Conservation (phyloP, 805 yeast genomes). For the Candida chilensis region DNA sequence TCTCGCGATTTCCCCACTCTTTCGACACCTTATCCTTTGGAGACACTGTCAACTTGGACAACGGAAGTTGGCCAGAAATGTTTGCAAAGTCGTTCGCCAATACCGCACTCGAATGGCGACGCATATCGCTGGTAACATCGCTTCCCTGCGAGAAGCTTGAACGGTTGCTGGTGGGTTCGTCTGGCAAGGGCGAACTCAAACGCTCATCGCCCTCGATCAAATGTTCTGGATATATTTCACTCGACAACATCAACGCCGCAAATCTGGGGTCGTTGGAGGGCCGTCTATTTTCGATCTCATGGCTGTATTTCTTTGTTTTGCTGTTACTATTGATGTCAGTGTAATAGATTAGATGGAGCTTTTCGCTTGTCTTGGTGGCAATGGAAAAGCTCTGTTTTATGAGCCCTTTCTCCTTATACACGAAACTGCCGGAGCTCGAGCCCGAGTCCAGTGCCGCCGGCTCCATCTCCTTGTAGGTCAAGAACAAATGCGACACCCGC, state of each 20-base stretch:
- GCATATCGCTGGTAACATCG: too few species aligned
- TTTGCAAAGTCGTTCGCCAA: too few species aligned
- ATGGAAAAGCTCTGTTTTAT: conserved; percentile 58
- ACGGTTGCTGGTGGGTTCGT: too few species aligned
- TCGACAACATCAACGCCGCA: conserved; percentile 10
- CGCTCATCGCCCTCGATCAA: conserved; percentile 5
- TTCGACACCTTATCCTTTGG: too few species aligned
- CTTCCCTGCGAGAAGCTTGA: too few species aligned
- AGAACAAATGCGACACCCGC: conserved; percentile 54
- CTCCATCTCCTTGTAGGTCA: conserved; percentile 57
- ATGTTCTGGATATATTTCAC: conserved; percentile 13
- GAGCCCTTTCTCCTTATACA: conserved; percentile 42
- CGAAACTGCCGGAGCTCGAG: conserved; percentile 15
- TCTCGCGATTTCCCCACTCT: too few species aligned
- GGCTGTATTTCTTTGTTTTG: too few species aligned
- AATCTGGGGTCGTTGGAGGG: conserved; percentile 17
- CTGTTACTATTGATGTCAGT: conserved; percentile 8
- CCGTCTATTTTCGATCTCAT: too few species aligned
- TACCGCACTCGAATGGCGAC: too few species aligned
- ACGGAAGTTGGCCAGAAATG: too few species aligned
- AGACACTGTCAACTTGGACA: too few species aligned
- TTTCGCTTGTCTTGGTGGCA: conserved; percentile 40
- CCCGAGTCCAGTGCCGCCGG: background rate
- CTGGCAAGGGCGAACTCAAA: too few species aligned
- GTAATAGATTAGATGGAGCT: conserved; percentile 56